Percentiles rank a stretch among this genome's conserved stretches.
Evolutionary conservation across 208 protist genomes (phyloP).

Genomic region (Crithidia acanthocephali): DNA sequence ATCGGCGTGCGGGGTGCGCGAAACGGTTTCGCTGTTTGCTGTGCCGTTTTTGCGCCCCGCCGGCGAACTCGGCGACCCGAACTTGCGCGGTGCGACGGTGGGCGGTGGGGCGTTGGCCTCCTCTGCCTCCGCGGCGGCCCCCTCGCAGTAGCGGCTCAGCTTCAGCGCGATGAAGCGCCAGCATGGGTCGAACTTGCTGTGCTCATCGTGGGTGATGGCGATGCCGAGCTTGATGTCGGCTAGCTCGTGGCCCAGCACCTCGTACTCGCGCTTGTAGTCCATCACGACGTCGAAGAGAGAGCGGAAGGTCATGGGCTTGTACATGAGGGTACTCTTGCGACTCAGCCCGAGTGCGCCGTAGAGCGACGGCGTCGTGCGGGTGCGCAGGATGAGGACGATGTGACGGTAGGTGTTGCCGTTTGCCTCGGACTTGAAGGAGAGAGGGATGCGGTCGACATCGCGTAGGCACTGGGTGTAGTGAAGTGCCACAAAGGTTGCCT

Average conservation of each 20-base stretch:
- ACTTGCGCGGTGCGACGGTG: not conserved
- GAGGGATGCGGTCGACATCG: constrained; percentile 84
- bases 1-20: not conserved
- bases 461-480: constrained; percentile 81
- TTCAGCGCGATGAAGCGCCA: constrained; percentile 87
- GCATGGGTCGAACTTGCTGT: constrained; percentile 54
- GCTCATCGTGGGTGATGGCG: constrained; percentile 66
- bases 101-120: not conserved
- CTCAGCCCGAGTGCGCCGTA: constrained; percentile 90
- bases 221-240: constrained; percentile 88
- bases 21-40: not conserved
- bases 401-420: constrained; percentile 72
- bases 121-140: not conserved
- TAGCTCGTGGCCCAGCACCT: constrained; percentile 77
- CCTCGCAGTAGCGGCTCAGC: constrained; percentile 35
- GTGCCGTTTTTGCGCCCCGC: not conserved
- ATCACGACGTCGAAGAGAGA: constrained; percentile 85
- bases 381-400: constrained; percentile 85
- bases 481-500: constrained; percentile 89
- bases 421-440: constrained; percentile 88
- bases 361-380: constrained; percentile 12
- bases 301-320: constrained; percentile 73
- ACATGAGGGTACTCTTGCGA: constrained; percentile 88
- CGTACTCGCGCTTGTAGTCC: constrained; percentile 87
- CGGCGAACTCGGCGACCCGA: not conserved